Evolutionary conservation across 2,329 filamentous ascomycete species (phyloP), one percentile per base, ranked within the genome.

Genomic region (Amesomyces nigricolor): DNA sequence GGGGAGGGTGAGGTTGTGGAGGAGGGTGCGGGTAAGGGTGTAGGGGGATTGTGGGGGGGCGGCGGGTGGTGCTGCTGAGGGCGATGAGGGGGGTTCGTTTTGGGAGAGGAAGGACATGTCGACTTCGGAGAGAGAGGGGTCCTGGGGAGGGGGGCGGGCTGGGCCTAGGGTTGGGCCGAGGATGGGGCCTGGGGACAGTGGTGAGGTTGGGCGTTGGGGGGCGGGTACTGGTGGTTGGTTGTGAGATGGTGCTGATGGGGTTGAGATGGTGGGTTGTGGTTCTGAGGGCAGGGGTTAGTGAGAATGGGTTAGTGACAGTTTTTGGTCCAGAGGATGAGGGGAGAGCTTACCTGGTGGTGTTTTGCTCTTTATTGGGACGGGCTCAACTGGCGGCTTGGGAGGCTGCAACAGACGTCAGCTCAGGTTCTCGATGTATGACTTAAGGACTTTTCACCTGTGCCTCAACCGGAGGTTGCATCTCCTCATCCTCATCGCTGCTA

Each of bases 1-100:
- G 2, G 89, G 89, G 43, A 92, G 78, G 22, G 89, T 94, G 42
- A 92, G 79, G 64, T 86, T 80, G 62, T 85, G 86, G 14, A 90
- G 73, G 19, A 84, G 72, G 29, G 82, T 76, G 61, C 87, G 84
- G 58, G 77, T 80, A 46, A 80, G 73, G 1, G 85, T 81, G 71
- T 90, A 89, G 1, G 87, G 87, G 1, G 87, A 91, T n/a, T 66
- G 66, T 3, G 75, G 71, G 17, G 17, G 17, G 17, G 22, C 22
- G 6, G 22, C 4, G 22, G 22, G 4, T 1, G 74, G 73, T 46
- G 46, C 42, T 16, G 9, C 2, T 37, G 39, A 19, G 44, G 37
- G 2, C 22, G 65, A 32, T 67, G 53, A 1, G 62, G 62, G 13
- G 60, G 55, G 17, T 53, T 58, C 40, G 11, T 32, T 35, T 35